Base-by-base conservation (phyloP, 2,329 filamentous ascomycete genomes). In the Dactylellina leptospora region DNA sequence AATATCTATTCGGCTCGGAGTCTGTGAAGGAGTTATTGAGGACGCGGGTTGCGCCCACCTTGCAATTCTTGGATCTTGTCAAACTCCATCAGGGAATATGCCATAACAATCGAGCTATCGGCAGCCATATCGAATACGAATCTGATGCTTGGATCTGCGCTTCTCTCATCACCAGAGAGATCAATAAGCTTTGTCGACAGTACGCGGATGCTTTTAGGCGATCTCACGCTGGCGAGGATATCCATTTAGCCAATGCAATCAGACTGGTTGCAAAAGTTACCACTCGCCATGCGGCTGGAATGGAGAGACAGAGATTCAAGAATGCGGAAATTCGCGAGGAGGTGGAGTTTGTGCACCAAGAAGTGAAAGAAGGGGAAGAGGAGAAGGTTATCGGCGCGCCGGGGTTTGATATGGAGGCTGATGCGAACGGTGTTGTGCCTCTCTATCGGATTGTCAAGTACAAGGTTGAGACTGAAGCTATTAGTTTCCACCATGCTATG, bases 91-190 rank as follows among this genome's bases (percentile, higher is more conserved):
- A 99, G 81, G 93, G 95, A 25, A 97, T 99, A 62, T 97, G 93
- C 76, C 95, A 95, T 1, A 99, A 97, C 77, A 84, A 93, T 47
- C 86, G 96, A 73, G 95, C 93, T 1, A 87, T 97, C 20, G 92
- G 93, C 13, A 95, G 97, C 78, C 95, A 99, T 79, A 91, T 99
- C 28, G 96, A 99, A 79, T 99, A 97, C 78, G 95, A 99, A 80
- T 96, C 93, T 1, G 96, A 99, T 80, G 90, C 92, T 18, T 99
- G 95, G 95, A 97, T 99, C 58, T 96, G 91, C 66, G 93, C 95
- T 2, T 96, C 93, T 4, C 84, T 97, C 54, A 90, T 99, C 66
- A 97, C 95, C 53, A 86, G 93, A 54, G 93, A 99, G 79, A 93
- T 99, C 79, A 97, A 97, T 78, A 88, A 91, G 59, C 85, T 97